Base-by-base conservation (phyloP, 352 stramenopile genomes). In the Saprolegnia diclina region DNA sequence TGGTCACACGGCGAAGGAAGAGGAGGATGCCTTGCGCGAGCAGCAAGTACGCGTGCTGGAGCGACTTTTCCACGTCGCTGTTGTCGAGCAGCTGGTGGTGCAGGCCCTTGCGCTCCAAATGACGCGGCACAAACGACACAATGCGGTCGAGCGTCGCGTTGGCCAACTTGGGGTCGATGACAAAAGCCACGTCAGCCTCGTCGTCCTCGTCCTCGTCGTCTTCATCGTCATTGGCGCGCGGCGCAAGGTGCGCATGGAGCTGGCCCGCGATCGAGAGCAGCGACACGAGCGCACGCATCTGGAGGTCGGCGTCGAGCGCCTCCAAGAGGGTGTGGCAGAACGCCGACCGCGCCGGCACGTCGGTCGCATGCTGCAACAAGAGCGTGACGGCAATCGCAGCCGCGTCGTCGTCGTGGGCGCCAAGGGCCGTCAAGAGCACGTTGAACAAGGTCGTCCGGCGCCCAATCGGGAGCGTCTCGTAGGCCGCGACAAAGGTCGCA, bases 11-110 rank as follows among this genome's bases (percentile, higher is more conserved):
- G 42, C 84, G 82, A 68, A 92, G 91, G 79, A 92, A 93, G 32
- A 95, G 64, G 22, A 95, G 74, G 40, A 91, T 81, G 1, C 85
- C 74, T 50, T 95, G 85, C 16, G 85, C 83, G 18, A 95, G 77
- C 73, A 91, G 76, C 52, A 95, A 62, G 53, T 94, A 95, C 44
- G 82, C 79, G 57, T 89, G 80, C 70, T 95, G 83, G 57, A 95
- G 80, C 29, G 67, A 53, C 29, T 90, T 76, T 3, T 46, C 59
- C 26, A 42, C 21, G 0, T 56, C 69, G 0, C 81, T 74, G 10
- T 82, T 75, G 3, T 88, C 76, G 1, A 94, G 64, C 37, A 94
- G 91, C 73, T 86, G 80, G 75, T 85, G 77, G 64, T 93, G 87
- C 48, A 94, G 64, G 52, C 87, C 76, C 40, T 80, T 82, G 26